Conservation (phyloP, 2,329 filamentous ascomycete genomes). For the Parastagonospora nodorum region DNA sequence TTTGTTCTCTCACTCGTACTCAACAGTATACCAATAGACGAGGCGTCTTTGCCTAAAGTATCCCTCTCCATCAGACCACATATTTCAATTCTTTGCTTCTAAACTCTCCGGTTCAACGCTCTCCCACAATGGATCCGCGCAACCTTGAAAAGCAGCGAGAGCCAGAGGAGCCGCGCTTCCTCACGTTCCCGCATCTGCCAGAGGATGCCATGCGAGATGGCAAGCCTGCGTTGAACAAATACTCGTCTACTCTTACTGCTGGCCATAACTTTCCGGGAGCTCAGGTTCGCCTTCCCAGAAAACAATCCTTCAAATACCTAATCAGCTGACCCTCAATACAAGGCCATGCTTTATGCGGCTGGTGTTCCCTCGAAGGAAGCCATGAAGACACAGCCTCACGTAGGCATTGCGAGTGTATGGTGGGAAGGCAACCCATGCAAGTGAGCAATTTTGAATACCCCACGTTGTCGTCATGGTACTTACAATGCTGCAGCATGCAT, state of each 20-base stretch:
- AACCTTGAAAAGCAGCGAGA: conserved; percentile 44
- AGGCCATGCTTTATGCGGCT: conserved; percentile 95
- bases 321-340: conserved; percentile 9
- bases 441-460: conserved; percentile 55
- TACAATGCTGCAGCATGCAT: conserved; percentile 53
- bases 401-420: conserved; percentile 91
- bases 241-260: conserved; percentile 80
- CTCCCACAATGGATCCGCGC: conserved; percentile 40
- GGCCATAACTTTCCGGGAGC: conserved; percentile 91
- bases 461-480: conserved; percentile 25
- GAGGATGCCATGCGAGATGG: conserved; percentile 61
- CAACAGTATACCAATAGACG: background rate
- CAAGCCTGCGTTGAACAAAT: conserved; percentile 76
- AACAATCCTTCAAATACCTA: background rate
- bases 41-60: no score
- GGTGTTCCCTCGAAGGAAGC: conserved; percentile 80
- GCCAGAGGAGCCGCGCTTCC: conserved; percentile 53
- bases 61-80: no score
- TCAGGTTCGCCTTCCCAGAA: conserved; percentile 61
- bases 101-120: background rate
- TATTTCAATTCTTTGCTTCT: no score
- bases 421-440: conserved; percentile 99
- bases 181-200: conserved; percentile 62
- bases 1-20: background rate
- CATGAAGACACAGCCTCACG: conserved; percentile 90